A percentile compares a stretch with the other conserved stretches of the same genome.
Conservation (phyloP, 2,329 filamentous ascomycete genomes). For the Cercospora beticola region DNA sequence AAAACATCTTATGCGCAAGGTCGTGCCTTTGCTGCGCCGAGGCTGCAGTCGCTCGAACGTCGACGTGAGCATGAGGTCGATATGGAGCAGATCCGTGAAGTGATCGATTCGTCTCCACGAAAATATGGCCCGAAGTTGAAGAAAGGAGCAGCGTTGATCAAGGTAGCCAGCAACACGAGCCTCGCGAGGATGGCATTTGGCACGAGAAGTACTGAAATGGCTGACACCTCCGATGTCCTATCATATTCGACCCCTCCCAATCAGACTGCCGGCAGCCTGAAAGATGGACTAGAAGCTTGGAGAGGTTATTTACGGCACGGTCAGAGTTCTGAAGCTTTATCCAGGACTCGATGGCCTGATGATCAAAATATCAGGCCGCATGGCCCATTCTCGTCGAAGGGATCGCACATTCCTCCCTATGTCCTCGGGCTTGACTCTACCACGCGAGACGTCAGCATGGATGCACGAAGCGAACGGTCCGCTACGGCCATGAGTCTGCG, state of each 20-base stretch:
- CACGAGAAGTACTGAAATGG: slow-evolving; percentile 23
- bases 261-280: not conserved
- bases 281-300: slow-evolving; percentile 18
- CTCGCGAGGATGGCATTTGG: slow-evolving; percentile 27
- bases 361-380: slow-evolving; percentile 16
- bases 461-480: slow-evolving; percentile 22
- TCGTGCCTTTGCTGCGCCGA: slow-evolving; percentile 53
- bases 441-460: slow-evolving; percentile 22
- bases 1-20: slow-evolving; percentile 48
- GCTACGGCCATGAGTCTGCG: slow-evolving; percentile 29
- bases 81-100: slow-evolving; percentile 43
- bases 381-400: not conserved
- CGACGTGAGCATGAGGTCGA: slow-evolving; percentile 45
- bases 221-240: slow-evolving; percentile 26
- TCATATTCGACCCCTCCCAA: slow-evolving; percentile 30
- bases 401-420: slow-evolving; percentile 27
- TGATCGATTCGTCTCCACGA: slow-evolving; percentile 47
- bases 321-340: slow-evolving; percentile 33
- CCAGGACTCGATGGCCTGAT: slow-evolving; percentile 19
- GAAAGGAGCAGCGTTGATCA: slow-evolving; percentile 26
- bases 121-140: slow-evolving; percentile 36
- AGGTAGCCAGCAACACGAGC: slow-evolving; percentile 30
- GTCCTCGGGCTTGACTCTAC: slow-evolving; percentile 29
- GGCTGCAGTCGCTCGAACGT: slow-evolving; percentile 52
- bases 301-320: slow-evolving; percentile 30